Percentiles rank a stretch among this genome's conserved stretches.
Conservation (phyloP, 768 basidiomycete genomes). For the Pleurotus eryngii region DNA sequence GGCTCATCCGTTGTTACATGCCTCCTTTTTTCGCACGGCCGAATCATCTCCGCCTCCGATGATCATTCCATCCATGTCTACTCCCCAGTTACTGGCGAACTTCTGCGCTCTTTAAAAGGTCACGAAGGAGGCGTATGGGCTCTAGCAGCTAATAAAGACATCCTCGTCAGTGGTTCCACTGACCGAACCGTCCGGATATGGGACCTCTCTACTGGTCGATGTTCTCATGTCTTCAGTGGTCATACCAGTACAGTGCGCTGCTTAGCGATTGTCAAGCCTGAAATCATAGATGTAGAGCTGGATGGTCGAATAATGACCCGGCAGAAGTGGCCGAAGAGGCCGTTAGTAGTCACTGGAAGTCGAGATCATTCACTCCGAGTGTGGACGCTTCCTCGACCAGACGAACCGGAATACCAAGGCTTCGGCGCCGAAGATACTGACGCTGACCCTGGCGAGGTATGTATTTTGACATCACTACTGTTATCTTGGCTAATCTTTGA, state of each 20-base stretch:
- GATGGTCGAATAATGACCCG: constrained; percentile 58
- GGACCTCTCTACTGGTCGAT: constrained; percentile 75
- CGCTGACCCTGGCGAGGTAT: constrained; percentile 48
- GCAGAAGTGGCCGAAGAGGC: constrained; percentile 68
- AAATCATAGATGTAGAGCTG: constrained; percentile 71
- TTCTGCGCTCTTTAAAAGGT: constrained; percentile 73
- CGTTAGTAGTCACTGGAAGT: constrained; percentile 73
- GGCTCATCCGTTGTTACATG: constrained; percentile 93
- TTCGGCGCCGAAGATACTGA: constrained; percentile 60
- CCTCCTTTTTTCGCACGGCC: constrained; percentile 88
- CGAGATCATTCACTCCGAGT: constrained; percentile 67
- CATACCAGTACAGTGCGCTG: constrained; percentile 97
- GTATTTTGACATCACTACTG: constrained; percentile 21
- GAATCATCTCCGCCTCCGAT: constrained; percentile 96
- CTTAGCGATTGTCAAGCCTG: constrained; percentile 93
- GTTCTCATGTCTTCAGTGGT: constrained; percentile 92
- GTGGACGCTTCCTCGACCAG: constrained; percentile 52
- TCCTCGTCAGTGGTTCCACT: constrained; percentile 88
- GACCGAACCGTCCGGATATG: constrained; percentile 93
- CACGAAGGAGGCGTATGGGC: constrained; percentile 99
- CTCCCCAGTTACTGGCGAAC: constrained; percentile 77
- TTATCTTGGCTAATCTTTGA: neutral
- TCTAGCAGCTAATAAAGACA: constrained; percentile 82
- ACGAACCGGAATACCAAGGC: constrained; percentile 73
- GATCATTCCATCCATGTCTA: constrained; percentile 97